Percentiles rank a stretch among this genome's conserved stretches.
phyloP scores from a whole-genome alignment of 1,284 basidiomycete genomes.

The Ceratobasidium sp. region DNA sequence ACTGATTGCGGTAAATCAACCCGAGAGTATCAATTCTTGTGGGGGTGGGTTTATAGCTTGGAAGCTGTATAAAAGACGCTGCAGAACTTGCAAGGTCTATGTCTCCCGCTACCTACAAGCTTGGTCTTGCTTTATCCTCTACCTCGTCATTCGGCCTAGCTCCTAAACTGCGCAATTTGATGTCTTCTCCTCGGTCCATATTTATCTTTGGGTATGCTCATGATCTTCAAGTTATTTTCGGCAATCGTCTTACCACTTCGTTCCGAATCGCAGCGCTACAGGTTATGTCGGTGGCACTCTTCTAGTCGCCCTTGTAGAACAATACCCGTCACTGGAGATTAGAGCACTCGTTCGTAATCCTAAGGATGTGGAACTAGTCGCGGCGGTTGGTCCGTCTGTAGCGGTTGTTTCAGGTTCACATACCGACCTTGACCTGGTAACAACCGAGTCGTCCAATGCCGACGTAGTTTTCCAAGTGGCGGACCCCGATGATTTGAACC shows the following conservation, averaged over 20 bases:
- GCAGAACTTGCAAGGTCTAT: too few relatives aligned
- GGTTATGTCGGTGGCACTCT: slow-evolving; percentile 15
- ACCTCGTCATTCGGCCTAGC: too few relatives aligned
- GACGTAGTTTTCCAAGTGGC: slow-evolving; percentile 13
- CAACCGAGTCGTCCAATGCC: slow-evolving; percentile 4
- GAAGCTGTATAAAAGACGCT: too few relatives aligned
- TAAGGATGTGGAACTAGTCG: background rate
- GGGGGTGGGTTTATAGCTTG: too few relatives aligned
- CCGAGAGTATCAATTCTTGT: too few relatives aligned
- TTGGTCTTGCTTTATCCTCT: background rate
- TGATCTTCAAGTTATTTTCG: background rate
- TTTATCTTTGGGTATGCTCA: background rate
- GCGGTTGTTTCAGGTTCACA: background rate
- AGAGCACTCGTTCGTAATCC: background rate
- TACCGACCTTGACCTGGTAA: slow-evolving; percentile 10
- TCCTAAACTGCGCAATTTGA: background rate
- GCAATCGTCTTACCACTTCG: background rate
- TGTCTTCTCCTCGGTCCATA: background rate
- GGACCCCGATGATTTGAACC: background rate
- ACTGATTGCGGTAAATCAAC: too few relatives aligned
- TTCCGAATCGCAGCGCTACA: background rate
- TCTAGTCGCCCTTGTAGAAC: background rate
- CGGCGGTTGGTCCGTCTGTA: background rate
- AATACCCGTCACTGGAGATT: background rate
- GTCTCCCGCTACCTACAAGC: too few relatives aligned